phyloP scores from a whole-genome alignment of 2,329 filamentous ascomycete genomes.

The Phialemoniopsis sp. region DNA sequence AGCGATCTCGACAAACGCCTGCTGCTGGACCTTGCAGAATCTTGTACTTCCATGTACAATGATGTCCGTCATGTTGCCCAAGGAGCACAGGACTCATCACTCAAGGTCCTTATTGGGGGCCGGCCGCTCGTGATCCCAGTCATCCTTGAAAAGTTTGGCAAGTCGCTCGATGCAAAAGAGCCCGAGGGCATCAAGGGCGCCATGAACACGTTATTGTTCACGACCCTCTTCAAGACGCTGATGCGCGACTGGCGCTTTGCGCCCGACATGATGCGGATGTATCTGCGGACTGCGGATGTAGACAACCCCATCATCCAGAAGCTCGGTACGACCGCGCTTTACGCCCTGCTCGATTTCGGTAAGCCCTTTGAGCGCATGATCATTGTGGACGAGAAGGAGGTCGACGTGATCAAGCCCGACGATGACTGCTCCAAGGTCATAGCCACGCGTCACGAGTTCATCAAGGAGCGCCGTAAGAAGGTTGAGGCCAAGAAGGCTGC shows the following conservation, averaged over 20 bases:
- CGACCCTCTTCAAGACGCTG: constrained; percentile 82
- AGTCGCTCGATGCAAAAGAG: constrained; percentile 74
- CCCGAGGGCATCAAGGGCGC: constrained; percentile 92
- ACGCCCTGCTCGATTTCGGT: constrained; percentile 87
- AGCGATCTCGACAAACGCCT: constrained; percentile 85
- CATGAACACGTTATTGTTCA: constrained; percentile 86
- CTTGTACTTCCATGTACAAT: constrained; percentile 86
- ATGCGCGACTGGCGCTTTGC: constrained; percentile 93
- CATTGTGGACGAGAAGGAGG: constrained; percentile 66
- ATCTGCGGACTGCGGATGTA: constrained; percentile 83
- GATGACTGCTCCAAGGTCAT: constrained; percentile 61
- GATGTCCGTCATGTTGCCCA: constrained; percentile 95
- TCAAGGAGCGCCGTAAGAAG: constrained; percentile 67
- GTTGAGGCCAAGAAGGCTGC: constrained; percentile 82
- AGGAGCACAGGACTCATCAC: constrained; percentile 84
- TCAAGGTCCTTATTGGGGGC: constrained; percentile 86
- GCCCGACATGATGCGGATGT: constrained; percentile 81
- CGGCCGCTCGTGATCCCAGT: constrained; percentile 85
- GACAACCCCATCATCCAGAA: constrained; percentile 95
- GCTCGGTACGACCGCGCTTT: constrained; percentile 75
- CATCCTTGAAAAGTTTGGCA: constrained; percentile 74
- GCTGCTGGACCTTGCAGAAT: constrained; percentile 82
- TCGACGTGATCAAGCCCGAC: constrained; percentile 67
- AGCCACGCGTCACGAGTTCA: constrained; percentile 64
- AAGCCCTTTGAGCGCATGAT: constrained; percentile 84